These are phyloP conservation scores for Chlorella variabilis DNA, from an alignment of 163 green algal genomes.

Conservation along the genomic window DNA sequence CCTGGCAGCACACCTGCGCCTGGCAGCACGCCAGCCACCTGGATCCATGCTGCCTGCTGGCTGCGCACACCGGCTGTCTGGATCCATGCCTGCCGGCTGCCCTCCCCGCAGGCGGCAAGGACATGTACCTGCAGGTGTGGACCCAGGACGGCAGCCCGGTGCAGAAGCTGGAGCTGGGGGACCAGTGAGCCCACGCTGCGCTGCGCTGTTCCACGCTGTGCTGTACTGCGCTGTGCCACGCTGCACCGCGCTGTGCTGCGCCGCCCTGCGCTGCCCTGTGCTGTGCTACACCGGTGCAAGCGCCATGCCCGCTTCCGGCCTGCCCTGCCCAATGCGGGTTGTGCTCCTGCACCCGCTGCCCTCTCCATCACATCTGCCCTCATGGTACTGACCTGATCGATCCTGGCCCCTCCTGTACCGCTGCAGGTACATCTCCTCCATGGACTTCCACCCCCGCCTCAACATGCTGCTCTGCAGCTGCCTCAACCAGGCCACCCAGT, in stretches of 20 bases:
- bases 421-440: constrained; percentile 29
- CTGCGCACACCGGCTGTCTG: no score
- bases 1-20: background rate
- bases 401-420: no score
- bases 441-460: constrained; percentile 40
- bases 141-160: constrained; percentile 19
- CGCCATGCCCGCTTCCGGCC: no score
- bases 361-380: no score
- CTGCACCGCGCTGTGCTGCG: no score
- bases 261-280: no score
- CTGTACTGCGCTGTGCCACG: background rate
- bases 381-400: no score
- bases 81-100: background rate
- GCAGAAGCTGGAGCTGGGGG: constrained; percentile 32
- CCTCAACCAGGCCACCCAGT: constrained; percentile 17
- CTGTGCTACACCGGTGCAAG: no score
- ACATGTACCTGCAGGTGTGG: constrained; percentile 37
- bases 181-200: background rate
- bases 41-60: no score
- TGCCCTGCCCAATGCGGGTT: no score
- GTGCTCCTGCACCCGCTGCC: no score
- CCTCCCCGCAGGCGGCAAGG: constrained; percentile 25
- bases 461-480: constrained; percentile 34
- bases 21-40: background rate
- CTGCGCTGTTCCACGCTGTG: no score